Base-by-base conservation (phyloP, 2,329 filamentous ascomycete species). In the Botrytis sinoallii region DNA sequence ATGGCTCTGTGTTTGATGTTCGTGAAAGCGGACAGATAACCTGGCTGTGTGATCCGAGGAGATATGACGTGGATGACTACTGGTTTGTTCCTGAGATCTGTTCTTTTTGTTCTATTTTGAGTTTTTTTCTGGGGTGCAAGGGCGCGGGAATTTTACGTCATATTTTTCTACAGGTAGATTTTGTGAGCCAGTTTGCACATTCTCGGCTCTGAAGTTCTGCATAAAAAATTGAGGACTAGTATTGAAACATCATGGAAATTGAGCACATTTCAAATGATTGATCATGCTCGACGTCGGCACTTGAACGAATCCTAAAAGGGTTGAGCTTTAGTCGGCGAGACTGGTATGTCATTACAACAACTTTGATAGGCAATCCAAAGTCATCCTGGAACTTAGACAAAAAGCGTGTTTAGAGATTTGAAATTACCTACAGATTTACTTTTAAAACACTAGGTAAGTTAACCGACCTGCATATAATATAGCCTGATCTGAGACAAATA, bases 271-370 rank as follows among this genome's bases (percentile, higher is more conserved):
- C 14, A 55, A 4, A 18, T 29, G 7, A 16, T 18, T 55, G n/a
- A 7, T 29, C 1, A 18, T 29, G 14, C 52, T 29, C n/a, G 12
- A 29, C n/a, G 7, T 18, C 14, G 14, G 2, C 3, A 57, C 2
- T 29, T 8, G 18, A 4, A 5, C 4, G 3, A 29, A 29, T 29
- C 6, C 14, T 4, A 16, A 2, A 57, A 29, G 6, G 6, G 0
- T n/a, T 18, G 7, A 29, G n/a, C 3, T 29, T 18, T 0, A 9
- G 6, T 18, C 1, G 14, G 3, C 1, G 3, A 57, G 14, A 8
- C 1, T 18, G n/a, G 6, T 18, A 57, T 16, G 1, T 29, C 1
- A 57, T 29, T 29, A 18, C n/a, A 16, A 52, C 29, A 29, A 29
- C 6, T 48, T 48, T 22, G 44, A 10, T 48, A 22, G 22, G 0